Base-by-base conservation (phyloP, 352 stramenopile species). In the Thraustotheca clavata region DNA sequence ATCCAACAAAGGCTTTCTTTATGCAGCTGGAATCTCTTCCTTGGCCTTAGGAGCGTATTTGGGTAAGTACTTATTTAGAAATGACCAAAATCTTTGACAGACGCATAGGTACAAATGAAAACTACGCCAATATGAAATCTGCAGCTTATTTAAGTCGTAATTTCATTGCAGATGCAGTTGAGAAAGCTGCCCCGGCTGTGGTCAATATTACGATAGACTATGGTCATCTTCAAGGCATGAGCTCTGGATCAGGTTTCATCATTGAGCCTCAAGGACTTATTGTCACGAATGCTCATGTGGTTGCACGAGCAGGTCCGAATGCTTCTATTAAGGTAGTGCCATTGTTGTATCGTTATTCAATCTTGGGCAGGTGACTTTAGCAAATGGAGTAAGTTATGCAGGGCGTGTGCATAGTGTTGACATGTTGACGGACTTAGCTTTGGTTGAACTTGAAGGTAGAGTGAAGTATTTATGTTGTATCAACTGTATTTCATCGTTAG, bases 221-320 rank as follows among this genome's bases (percentile, higher is more conserved):
- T 34, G 80, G 74, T 77, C 26, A 27, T 35, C 49, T 32, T 43
- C 87, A 88, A 39, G 68, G 81, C 38, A 76, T 71, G n/a, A 90
- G 77, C 60, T 90, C 91, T 67, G 91, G 91, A 3, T 96, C 83
- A 32, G 91, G 91, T n/a, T 98, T 98, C 49, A 89, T 98, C 60
- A 93, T 98, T 20, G 76, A 77, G 7, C 68, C 70, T 9, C 80
- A 93, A 43, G 91, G 91, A 4, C 70, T 96, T 22, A 83, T 98
- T 24, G 86, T 97, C 39, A 98, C 91, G 29, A 98, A 98, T 59
- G 89, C 89, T 1, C 91, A 98, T 60, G 91, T 98, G 4, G 78
- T 97, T 22, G 83, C 83, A 26, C 75, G 77, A 33, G 87, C 78
- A 73, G 88, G 91, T 69, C 77, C 77, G 27, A 89, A 88, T 52